These are phyloP conservation scores for Xylaria sp. DNA, from an alignment of 495 filamentous ascomycete species.

Conservation along the genomic window DNA sequence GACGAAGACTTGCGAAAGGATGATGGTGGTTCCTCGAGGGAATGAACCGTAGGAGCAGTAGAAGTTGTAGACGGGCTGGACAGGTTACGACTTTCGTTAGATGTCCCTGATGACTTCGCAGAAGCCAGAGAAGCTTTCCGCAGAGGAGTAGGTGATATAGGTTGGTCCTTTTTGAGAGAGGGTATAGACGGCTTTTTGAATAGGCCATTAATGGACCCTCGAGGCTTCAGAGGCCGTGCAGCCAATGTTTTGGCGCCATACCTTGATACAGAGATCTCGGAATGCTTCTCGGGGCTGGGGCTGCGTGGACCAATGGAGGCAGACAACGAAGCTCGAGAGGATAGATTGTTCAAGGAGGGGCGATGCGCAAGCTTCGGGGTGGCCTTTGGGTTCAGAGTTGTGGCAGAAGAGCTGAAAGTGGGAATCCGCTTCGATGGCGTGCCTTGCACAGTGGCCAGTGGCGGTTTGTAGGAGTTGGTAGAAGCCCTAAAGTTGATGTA, in stretches of 20 bases:
- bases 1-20: conserved; percentile 71
- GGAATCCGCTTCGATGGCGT: conserved; percentile 40
- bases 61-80: conserved; percentile 48
- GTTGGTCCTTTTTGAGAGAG: conserved; percentile 46
- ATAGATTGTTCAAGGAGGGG: conserved; percentile 31
- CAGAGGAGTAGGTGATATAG: conserved; percentile 31
- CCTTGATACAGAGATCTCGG: conserved; percentile 41
- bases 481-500: conserved; percentile 43
- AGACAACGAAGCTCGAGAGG: conserved; percentile 37
- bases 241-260: conserved; percentile 59
- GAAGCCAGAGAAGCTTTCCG: conserved; percentile 51
- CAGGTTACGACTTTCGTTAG: conserved; percentile 51
- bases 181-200: conserved; percentile 60
- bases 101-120: conserved; percentile 56
- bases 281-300: conserved; percentile 52
- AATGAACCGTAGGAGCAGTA: conserved; percentile 49
- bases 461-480: conserved; percentile 44
- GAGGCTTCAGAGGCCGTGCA: conserved; percentile 57
- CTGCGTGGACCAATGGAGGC: conserved; percentile 39
- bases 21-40: conserved; percentile 41
- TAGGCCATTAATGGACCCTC: conserved; percentile 61
- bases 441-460: conserved; percentile 45
- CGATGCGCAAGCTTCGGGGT: conserved; percentile 13
- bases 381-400: conserved; percentile 14
- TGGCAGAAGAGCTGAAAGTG: conserved; percentile 33